These are phyloP conservation scores for Eutrema salsugineum DNA, from an alignment of 441 rosid species.

Conservation along the genomic window DNA sequence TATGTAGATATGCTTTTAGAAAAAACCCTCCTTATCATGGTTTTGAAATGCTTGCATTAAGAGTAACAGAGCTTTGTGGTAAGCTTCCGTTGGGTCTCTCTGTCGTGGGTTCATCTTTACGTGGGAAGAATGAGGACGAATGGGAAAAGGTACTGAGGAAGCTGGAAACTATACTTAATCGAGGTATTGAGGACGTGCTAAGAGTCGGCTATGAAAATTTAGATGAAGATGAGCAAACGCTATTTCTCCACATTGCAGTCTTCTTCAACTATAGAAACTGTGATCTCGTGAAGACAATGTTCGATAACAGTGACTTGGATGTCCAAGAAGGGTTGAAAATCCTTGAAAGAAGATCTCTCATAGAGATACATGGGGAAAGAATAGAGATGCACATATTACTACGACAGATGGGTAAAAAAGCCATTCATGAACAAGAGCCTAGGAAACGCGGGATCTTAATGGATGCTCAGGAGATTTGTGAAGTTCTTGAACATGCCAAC, in stretches of 20 bases:
- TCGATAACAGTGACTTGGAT: not conserved
- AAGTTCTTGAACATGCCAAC: not conserved
- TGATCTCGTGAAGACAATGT: not conserved
- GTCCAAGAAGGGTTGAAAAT: not conserved
- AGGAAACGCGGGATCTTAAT: not conserved
- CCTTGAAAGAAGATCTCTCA: not conserved
- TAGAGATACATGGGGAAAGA: not conserved
- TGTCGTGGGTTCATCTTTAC: not conserved
- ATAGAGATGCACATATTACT: slow-evolving; percentile 1
- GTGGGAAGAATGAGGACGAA: not conserved
- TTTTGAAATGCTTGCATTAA: not conserved
- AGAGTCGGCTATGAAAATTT: not conserved
- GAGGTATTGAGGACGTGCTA: not conserved
- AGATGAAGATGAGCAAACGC: not conserved
- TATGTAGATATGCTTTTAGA: not conserved
- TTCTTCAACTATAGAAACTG: not conserved
- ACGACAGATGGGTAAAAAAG: not conserved
- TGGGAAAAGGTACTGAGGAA: not conserved
- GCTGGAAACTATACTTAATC: slow-evolving; percentile 29
- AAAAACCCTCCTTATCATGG: not conserved
- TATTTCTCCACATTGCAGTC: not conserved
- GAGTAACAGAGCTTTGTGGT: not conserved
- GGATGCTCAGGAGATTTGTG: not conserved
- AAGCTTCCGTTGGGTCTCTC: not conserved
- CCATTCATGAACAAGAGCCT: not conserved